A percentile compares a stretch with the other conserved stretches of the same genome.
Evolutionary conservation across 2,329 filamentous ascomycete species (phyloP).

Genomic region (Penicillium sp.): DNA sequence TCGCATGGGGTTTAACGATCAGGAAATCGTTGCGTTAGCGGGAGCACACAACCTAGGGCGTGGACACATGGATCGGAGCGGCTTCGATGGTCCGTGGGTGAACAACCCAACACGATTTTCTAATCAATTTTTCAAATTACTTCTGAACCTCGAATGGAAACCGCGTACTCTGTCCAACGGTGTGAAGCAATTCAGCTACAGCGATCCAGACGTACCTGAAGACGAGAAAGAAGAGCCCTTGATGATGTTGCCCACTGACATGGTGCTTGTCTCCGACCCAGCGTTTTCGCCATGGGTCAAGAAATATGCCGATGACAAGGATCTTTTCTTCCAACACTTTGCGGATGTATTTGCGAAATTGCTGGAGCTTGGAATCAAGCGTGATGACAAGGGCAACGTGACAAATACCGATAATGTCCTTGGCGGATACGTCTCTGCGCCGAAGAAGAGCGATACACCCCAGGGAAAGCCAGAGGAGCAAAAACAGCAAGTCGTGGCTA

Average conservation of each 20-base stretch:
- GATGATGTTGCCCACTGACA: conserved; percentile 66
- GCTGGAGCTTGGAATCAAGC: conserved; percentile 57
- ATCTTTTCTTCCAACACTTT: conserved; percentile 60
- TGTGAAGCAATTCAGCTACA: conserved; percentile 56
- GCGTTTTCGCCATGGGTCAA: conserved; percentile 55
- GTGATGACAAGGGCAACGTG: conserved; percentile 52
- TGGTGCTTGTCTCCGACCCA: conserved; percentile 54
- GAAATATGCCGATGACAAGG: conserved; percentile 58
- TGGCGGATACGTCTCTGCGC: conserved; percentile 55
- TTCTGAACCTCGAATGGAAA: conserved; percentile 52
- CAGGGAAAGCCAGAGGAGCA: conserved; percentile 11
- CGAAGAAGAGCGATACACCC: conserved; percentile 21
- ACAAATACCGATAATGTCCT: conserved; percentile 55
- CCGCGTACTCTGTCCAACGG: conserved; percentile 52
- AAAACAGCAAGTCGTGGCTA: conserved; percentile 1
- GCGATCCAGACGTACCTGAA: conserved; percentile 49
- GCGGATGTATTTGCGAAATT: conserved; percentile 56
- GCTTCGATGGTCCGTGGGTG: conserved; percentile 58
- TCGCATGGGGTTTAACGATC: conserved; percentile 59
- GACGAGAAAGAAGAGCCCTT: conserved; percentile 49
- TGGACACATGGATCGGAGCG: conserved; percentile 53
- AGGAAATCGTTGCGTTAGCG: conserved; percentile 56
- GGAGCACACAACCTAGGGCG: conserved; percentile 57
- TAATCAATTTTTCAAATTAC: conserved; percentile 55
- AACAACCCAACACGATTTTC: conserved; percentile 57